A percentile compares a stretch with the other conserved stretches of the same genome.
These are phyloP conservation scores for Agrocybe praecox DNA, from an alignment of 768 basidiomycete genomes.

Conservation along the genomic window DNA sequence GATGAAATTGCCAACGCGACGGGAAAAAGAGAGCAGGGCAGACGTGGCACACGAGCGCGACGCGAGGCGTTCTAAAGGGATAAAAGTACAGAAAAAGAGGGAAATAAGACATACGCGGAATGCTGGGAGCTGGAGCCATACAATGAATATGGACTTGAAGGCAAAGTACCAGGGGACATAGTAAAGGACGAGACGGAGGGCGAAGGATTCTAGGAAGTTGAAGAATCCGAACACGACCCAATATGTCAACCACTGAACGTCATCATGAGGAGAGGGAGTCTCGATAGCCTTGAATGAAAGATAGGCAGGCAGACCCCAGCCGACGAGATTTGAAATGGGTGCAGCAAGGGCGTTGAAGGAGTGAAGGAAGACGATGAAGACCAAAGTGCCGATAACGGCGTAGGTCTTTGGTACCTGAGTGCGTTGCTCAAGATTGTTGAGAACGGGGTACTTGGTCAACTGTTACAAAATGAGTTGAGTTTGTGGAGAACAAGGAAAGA, in stretches of 20 bases:
- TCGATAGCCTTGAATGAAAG: slow-evolving; percentile 96
- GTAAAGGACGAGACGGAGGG: slow-evolving; percentile 82
- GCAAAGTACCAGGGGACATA: slow-evolving; percentile 95
- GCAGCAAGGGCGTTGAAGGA: slow-evolving; percentile 90
- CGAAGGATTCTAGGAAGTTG: slow-evolving; percentile 90
- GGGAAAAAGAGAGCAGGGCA: slow-evolving; percentile 8
- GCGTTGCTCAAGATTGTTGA: slow-evolving; percentile 84
- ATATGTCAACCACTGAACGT: slow-evolving; percentile 97
- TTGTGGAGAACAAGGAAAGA: background rate
- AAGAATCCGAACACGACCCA: slow-evolving; percentile 95
- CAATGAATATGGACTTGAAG: slow-evolving; percentile 87
- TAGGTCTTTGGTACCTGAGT: slow-evolving; percentile 95
- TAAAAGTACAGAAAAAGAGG: background rate
- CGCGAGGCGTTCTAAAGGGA: background rate
- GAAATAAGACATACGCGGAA: slow-evolving; percentile 66
- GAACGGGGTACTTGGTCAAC: slow-evolving; percentile 85
- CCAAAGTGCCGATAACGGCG: slow-evolving; percentile 72
- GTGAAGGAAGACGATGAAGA: slow-evolving; percentile 73
- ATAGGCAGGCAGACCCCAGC: slow-evolving; percentile 93
- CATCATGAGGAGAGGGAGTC: slow-evolving; percentile 77
- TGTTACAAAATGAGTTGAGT: slow-evolving; percentile 27
- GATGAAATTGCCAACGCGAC: slow-evolving; percentile 16
- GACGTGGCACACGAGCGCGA: slow-evolving; percentile 22
- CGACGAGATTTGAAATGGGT: slow-evolving; percentile 92
- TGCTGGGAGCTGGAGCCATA: slow-evolving; percentile 89